phyloP scores from a whole-genome alignment of 441 rosid species.

The Gossypium aridum region DNA sequence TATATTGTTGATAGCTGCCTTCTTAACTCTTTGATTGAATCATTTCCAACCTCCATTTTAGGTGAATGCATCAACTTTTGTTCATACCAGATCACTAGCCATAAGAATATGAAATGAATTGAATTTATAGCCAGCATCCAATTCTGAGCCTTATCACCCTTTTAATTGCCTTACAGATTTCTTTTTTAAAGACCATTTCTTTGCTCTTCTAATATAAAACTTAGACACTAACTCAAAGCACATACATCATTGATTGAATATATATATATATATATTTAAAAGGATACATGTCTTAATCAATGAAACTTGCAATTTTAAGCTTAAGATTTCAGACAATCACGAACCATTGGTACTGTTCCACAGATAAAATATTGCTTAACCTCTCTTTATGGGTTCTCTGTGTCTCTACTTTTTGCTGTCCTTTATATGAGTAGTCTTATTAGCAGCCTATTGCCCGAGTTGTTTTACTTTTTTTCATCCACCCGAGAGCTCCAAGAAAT shows the following conservation, averaged over 20 bases:
- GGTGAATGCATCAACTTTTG: not conserved
- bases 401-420: not conserved
- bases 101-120: not conserved
- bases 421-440: not conserved
- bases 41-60: slow-evolving; percentile 2
- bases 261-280: not conserved
- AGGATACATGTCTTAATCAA: not conserved
- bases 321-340: not conserved
- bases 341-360: not conserved
- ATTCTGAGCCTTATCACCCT: not conserved
- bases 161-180: not conserved
- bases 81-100: not conserved
- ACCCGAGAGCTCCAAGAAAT: not conserved
- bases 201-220: not conserved
- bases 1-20: not conserved
- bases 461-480: not conserved
- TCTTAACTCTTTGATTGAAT: slow-evolving; percentile 12
- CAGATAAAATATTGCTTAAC: not conserved
- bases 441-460: not conserved
- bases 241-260: not conserved
- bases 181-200: not conserved
- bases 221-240: not conserved
- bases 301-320: not conserved
- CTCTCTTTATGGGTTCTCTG: not conserved
- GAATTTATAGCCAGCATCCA: not conserved